These are phyloP conservation scores for Boletus eberwhitei DNA, from an alignment of 768 basidiomycete genomes.

Conservation along the genomic window DNA sequence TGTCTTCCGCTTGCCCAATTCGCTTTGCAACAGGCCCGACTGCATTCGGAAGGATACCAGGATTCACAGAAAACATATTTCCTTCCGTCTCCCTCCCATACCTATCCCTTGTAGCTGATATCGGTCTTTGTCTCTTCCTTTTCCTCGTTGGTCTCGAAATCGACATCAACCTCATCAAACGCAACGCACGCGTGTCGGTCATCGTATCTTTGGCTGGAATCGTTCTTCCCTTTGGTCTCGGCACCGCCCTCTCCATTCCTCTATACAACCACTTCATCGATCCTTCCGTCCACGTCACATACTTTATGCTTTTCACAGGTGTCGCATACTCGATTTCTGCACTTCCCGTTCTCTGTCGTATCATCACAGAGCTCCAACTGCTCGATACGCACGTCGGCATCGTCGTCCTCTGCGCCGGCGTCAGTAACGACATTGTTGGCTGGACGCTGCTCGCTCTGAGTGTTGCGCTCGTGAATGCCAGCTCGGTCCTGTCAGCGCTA, in stretches of 20 bases:
- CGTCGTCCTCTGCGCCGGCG: conserved; percentile 88
- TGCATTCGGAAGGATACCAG: conserved; percentile 77
- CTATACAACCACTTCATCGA: conserved; percentile 50
- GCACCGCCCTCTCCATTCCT: conserved; percentile 68
- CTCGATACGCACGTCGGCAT: conserved; percentile 91
- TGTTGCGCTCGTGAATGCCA: conserved; percentile 89
- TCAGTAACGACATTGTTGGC: conserved; percentile 83
- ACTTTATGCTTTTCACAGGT: conserved; percentile 94
- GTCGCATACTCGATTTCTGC: conserved; percentile 89
- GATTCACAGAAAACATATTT: conserved; percentile 85
- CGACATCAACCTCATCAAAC: conserved; percentile 72
- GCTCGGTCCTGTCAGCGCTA: conserved; percentile 76
- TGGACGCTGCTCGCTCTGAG: conserved; percentile 89
- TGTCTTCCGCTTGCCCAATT: neutral
- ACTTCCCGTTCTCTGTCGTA: conserved; percentile 82
- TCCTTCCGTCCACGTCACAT: conserved; percentile 63
- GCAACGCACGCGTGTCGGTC: conserved; percentile 64
- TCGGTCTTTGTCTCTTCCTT: conserved; percentile 84
- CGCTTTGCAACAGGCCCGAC: conserved; percentile 37
- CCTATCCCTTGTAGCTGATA: conserved; percentile 83
- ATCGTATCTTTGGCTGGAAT: conserved; percentile 82
- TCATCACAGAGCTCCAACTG: conserved; percentile 87
- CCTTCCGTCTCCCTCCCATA: conserved; percentile 68
- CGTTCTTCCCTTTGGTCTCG: conserved; percentile 83
- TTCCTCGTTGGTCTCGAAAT: conserved; percentile 95